A percentile compares a stretch with the other conserved stretches of the same genome.
phyloP scores from a whole-genome alignment of 2,329 filamentous ascomycete species.

The Hypoxylon sp. region DNA sequence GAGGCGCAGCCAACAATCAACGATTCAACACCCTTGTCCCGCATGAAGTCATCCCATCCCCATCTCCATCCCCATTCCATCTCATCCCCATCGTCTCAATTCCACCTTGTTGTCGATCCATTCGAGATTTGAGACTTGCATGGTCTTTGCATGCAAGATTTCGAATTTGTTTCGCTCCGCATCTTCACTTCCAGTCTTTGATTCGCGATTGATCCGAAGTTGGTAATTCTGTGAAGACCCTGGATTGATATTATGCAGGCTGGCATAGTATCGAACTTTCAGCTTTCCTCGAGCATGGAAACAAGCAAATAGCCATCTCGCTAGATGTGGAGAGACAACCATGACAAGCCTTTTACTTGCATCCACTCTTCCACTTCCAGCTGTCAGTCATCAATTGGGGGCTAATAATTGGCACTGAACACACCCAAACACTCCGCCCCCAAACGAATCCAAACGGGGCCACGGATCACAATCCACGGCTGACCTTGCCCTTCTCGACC shows the following conservation, averaged over 20 bases:
- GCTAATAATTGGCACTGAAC: constrained; percentile 17
- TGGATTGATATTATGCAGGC: constrained; percentile 18
- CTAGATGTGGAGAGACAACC: constrained; percentile 24
- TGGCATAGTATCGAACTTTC: constrained; percentile 26
- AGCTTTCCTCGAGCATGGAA: constrained; percentile 17
- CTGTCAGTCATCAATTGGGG: constrained; percentile 36
- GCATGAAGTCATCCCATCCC: constrained; percentile 15
- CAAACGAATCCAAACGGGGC: neutral
- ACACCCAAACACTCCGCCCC: constrained; percentile 17
- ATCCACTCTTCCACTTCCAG: constrained; percentile 28
- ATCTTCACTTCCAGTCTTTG: neutral
- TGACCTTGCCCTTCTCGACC: constrained; percentile 25
- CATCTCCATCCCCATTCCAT: constrained; percentile 15
- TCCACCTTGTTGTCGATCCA: constrained; percentile 17
- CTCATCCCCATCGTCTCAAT: constrained; percentile 17
- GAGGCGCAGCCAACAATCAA: constrained; percentile 25
- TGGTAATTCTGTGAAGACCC: too few species aligned
- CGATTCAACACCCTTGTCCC: constrained; percentile 4
- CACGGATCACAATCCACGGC: constrained; percentile 11
- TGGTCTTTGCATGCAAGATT: constrained; percentile 9
- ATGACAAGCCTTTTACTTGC: constrained; percentile 19
- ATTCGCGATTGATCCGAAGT: neutral
- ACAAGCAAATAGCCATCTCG: constrained; percentile 16
- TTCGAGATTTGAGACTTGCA: constrained; percentile 11
- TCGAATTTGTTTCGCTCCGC: too few species aligned